These are phyloP conservation scores for Picochlorum sp. DNA, from an alignment of 139 green algal species.

Conservation along the genomic window DNA sequence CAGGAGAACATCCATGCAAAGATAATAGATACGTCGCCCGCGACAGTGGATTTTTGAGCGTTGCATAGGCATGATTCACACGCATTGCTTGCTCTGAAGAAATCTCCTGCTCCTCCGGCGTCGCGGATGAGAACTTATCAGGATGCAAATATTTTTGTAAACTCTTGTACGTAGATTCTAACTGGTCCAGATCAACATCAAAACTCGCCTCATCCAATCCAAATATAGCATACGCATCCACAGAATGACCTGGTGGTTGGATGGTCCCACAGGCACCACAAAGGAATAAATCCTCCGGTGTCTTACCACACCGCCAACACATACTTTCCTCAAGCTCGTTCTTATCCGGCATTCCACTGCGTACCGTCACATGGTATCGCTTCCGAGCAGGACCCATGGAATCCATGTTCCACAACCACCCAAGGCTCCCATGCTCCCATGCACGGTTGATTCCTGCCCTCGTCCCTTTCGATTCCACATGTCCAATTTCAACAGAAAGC, in stretches of 20 bases:
- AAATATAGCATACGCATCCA: neutral
- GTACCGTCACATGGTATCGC: neutral
- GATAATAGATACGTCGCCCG: neutral
- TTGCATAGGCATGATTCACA: neutral
- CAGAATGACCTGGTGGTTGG: neutral
- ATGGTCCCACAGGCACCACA: slow-evolving; percentile 2
- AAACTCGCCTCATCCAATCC: neutral
- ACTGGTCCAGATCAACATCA: neutral
- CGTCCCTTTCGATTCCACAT: too few relatives aligned
- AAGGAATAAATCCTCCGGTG: neutral
- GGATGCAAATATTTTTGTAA: slow-evolving; percentile 2
- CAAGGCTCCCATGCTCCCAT: too few relatives aligned
- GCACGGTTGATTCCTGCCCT: too few relatives aligned
- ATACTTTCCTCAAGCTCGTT: neutral
- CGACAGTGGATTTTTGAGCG: neutral
- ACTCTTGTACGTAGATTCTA: slow-evolving; percentile 3
- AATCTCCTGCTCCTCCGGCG: neutral
- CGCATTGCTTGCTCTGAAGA: neutral
- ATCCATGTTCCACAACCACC: too few relatives aligned
- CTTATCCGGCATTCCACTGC: neutral
- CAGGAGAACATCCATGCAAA: neutral
- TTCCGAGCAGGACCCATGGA: too few relatives aligned
- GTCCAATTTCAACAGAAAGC: too few relatives aligned
- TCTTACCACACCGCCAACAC: neutral
- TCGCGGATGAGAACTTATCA: slow-evolving; percentile 2